phyloP scores from a whole-genome alignment of 768 basidiomycete species.

The Scleroderma citrinum region DNA sequence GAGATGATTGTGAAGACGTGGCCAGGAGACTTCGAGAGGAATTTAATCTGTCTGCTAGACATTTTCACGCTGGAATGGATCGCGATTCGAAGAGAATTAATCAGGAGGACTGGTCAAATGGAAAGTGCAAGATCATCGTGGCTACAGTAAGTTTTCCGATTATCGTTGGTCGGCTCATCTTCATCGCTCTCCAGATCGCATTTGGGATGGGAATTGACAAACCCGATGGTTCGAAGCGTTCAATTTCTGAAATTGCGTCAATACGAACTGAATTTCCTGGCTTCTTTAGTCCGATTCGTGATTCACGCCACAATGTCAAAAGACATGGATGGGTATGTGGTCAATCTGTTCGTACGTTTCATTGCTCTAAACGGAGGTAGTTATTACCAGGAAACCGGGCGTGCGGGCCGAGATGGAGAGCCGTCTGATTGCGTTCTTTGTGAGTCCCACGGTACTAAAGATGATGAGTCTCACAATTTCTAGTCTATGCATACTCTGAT shows the following conservation, averaged over 20 bases:
- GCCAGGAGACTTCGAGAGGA: slow-evolving; percentile 61
- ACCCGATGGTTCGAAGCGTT: slow-evolving; percentile 48
- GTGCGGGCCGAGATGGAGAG: slow-evolving; percentile 88
- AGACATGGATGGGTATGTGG: slow-evolving; percentile 71
- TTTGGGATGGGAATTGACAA: slow-evolving; percentile 99
- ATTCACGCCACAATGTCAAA: slow-evolving; percentile 83
- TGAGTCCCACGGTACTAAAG: slow-evolving; percentile 32
- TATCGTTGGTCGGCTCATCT: background rate
- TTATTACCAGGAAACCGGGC: slow-evolving; percentile 94
- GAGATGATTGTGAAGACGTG: slow-evolving; percentile 73
- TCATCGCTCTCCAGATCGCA: slow-evolving; percentile 54
- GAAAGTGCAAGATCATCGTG: slow-evolving; percentile 74
- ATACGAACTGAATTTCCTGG: slow-evolving; percentile 2
- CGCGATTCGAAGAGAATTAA: slow-evolving; percentile 54
- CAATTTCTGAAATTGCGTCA: background rate
- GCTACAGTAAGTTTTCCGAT: slow-evolving; percentile 63
- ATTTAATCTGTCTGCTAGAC: slow-evolving; percentile 54
- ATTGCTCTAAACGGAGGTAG: slow-evolving; percentile 30
- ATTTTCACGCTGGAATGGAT: slow-evolving; percentile 83
- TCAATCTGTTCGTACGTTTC: background rate
- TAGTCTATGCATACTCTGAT: slow-evolving; percentile 67
- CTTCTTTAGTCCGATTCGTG: slow-evolving; percentile 75
- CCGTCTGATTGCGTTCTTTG: slow-evolving; percentile 84
- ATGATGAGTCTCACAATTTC: background rate
- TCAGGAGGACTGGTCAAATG: slow-evolving; percentile 70